These are phyloP conservation scores for Penicillium turbatum DNA, from an alignment of 495 filamentous ascomycete species.

Conservation along the genomic window DNA sequence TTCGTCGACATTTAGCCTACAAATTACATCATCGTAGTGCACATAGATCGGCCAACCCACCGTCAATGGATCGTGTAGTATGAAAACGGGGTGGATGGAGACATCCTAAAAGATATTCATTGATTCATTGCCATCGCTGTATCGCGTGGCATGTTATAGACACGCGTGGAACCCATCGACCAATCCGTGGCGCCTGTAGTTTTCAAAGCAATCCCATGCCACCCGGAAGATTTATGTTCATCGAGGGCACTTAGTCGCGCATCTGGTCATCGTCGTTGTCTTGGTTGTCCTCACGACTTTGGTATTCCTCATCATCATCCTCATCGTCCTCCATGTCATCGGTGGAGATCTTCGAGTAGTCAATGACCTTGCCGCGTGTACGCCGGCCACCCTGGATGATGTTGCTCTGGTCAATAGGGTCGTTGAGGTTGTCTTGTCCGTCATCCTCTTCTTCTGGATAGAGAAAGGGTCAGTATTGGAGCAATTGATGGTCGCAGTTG, in stretches of 20 bases:
- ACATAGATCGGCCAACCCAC: background rate
- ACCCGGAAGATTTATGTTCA: constrained; percentile 14
- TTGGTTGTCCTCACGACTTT: constrained; percentile 16
- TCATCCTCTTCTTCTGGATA: constrained; percentile 56
- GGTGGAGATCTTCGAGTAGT: constrained; percentile 74
- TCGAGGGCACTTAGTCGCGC: constrained; percentile 35
- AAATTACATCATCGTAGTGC: background rate
- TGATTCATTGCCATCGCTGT: constrained; percentile 17
- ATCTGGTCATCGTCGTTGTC: constrained; percentile 38
- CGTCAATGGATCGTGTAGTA: background rate
- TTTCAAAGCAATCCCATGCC: constrained; percentile 18
- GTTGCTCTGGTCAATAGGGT: constrained; percentile 84
- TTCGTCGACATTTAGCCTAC: background rate
- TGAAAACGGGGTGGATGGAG: background rate
- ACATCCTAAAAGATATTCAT: constrained; percentile 9
- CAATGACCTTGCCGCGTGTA: constrained; percentile 78
- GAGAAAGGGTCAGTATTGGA: constrained; percentile 10
- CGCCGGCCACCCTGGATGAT: constrained; percentile 75
- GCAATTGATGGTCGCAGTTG: background rate
- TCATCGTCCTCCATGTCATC: constrained; percentile 71
- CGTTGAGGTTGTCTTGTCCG: constrained; percentile 70
- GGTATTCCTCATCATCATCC: constrained; percentile 67
- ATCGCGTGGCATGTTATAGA: constrained; percentile 3
- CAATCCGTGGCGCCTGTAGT: constrained; percentile 19
- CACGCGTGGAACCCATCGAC: background rate